A percentile compares a stretch with the other conserved stretches of the same genome.
phyloP scores from a whole-genome alignment of 1,139 yeast species.

The Tardiomyces digboiensis region DNA sequence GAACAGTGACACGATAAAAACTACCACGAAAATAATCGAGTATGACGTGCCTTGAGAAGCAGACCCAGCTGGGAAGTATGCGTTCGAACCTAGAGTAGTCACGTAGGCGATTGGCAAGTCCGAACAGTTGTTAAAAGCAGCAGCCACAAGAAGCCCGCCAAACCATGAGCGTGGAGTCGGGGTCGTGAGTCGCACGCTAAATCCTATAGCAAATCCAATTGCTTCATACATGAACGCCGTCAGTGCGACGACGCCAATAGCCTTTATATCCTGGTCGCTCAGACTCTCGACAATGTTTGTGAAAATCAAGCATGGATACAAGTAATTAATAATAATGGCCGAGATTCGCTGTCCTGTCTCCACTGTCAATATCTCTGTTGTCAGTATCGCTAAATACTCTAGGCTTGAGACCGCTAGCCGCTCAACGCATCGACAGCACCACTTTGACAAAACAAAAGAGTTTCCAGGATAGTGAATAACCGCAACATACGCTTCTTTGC shows the following conservation, averaged over 20 bases:
- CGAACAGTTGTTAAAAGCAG: constrained; percentile 50
- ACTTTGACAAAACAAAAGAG: not conserved
- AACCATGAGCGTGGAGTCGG: constrained; percentile 65
- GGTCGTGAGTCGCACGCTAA: constrained; percentile 25
- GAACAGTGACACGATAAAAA: constrained; percentile 63
- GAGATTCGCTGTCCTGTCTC: constrained; percentile 61
- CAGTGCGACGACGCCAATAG: constrained; percentile 63
- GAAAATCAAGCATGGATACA: constrained; percentile 74
- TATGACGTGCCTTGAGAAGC: constrained; percentile 81
- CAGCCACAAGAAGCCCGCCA: constrained; percentile 72
- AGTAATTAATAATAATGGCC: constrained; percentile 57
- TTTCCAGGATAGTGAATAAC: too few species aligned
- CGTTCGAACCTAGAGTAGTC: constrained; percentile 66
- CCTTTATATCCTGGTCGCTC: constrained; percentile 61
- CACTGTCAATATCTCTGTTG: constrained; percentile 44
- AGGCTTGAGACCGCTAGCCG: too few species aligned
- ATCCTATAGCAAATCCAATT: constrained; percentile 23
- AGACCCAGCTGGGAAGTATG: constrained; percentile 45
- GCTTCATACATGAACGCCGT: constrained; percentile 42
- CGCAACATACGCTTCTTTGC: constrained; percentile 46
- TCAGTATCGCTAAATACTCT: too few species aligned
- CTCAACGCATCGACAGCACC: too few species aligned
- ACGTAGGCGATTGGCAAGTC: constrained; percentile 88
- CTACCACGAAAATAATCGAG: constrained; percentile 67
- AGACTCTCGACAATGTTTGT: constrained; percentile 64